Percentiles rank a stretch among this genome's conserved stretches.
Evolutionary conservation across 2,329 filamentous ascomycete genomes (phyloP).

Genomic region (Aphanocladium album): DNA sequence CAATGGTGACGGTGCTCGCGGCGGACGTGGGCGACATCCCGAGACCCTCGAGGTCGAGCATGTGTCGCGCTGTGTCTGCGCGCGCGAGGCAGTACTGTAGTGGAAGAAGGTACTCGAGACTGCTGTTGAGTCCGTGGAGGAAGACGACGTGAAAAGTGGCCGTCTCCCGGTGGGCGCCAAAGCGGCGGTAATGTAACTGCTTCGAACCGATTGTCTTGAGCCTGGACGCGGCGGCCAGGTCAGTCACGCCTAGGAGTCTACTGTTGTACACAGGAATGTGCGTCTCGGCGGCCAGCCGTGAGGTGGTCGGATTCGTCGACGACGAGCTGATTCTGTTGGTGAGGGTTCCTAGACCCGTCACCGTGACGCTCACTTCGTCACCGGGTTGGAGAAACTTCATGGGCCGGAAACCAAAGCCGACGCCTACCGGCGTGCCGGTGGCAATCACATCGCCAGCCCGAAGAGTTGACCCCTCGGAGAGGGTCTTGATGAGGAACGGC

Average conservation of each 20-base stretch:
- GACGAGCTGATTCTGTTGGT: slow-evolving; percentile 35
- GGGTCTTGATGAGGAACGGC: slow-evolving; percentile 34
- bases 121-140: slow-evolving; percentile 51
- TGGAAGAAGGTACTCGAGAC: slow-evolving; percentile 39
- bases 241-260: slow-evolving; percentile 3
- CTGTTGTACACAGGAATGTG: neutral
- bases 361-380: slow-evolving; percentile 34
- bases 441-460: slow-evolving; percentile 42
- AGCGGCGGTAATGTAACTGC: slow-evolving; percentile 32
- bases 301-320: slow-evolving; percentile 14
- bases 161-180: slow-evolving; percentile 23
- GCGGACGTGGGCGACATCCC: slow-evolving; percentile 48
- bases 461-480: slow-evolving; percentile 39
- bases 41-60: slow-evolving; percentile 53
- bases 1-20: slow-evolving; percentile 35
- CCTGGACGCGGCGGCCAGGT: slow-evolving; percentile 19
- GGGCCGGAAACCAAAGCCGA: slow-evolving; percentile 38
- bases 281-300: neutral
- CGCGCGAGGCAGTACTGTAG: slow-evolving; percentile 31
- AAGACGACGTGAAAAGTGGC: slow-evolving; percentile 35
- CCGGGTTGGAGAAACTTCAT: slow-evolving; percentile 36
- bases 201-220: slow-evolving; percentile 37
- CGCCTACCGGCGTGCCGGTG: slow-evolving; percentile 40
- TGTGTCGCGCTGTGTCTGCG: slow-evolving; percentile 26
- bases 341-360: slow-evolving; percentile 15